These are phyloP conservation scores for Vaccinium macrocarpon DNA, from an alignment of 148 eudicot genomes.

Conservation along the genomic window DNA sequence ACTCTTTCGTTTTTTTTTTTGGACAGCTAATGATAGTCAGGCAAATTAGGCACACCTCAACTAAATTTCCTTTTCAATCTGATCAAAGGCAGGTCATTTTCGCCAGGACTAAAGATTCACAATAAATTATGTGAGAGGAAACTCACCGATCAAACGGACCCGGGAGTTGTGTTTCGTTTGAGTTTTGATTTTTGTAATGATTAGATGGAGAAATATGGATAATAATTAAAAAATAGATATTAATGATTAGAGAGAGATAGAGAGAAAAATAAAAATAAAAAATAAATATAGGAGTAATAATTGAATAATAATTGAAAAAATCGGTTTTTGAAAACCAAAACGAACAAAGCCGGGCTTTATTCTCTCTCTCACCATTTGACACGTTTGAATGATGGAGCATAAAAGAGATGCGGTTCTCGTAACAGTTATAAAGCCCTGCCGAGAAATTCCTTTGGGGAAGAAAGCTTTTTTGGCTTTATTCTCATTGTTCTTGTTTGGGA, in stretches of 20 bases:
- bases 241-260: too few species aligned
- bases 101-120: background rate
- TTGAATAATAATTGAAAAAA: too few species aligned
- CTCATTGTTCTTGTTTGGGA: background rate
- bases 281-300: too few species aligned
- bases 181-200: too few species aligned
- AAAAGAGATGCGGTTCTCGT: background rate
- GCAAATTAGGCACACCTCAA: background rate
- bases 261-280: too few species aligned
- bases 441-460: background rate
- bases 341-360: too few species aligned
- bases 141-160: background rate
- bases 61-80: background rate
- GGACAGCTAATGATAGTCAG: background rate
- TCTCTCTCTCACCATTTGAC: conserved; percentile 3
- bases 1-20: too few species aligned
- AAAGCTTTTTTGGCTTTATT: background rate
- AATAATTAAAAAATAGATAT: too few species aligned
- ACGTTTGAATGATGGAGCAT: background rate
- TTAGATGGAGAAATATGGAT: too few species aligned
- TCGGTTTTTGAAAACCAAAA: too few species aligned
- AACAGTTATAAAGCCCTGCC: background rate
- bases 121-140: background rate
- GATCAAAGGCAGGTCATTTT: background rate
- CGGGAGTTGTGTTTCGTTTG: too few species aligned